Base-by-base conservation (phyloP, 2,329 filamentous ascomycete genomes). In the Pyrenophora teres region DNA sequence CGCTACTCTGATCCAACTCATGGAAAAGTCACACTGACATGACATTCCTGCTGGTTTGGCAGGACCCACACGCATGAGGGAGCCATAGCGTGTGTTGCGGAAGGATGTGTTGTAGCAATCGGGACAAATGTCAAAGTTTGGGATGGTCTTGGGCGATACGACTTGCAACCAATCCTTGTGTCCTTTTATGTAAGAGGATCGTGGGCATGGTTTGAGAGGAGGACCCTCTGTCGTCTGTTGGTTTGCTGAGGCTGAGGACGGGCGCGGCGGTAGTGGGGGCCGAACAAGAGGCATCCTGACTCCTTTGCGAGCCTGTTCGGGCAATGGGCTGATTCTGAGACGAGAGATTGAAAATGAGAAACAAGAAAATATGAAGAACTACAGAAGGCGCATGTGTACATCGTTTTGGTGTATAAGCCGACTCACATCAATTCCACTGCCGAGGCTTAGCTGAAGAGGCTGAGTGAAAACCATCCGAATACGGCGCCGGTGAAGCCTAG, bases 41-140 rank as follows among this genome's bases (percentile, higher is more conserved):
- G 19, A 37, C 3, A 49, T 12, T n/a, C 47, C 40, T 16, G 41
- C 49, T 12, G 57, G 54, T 32, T 60, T 64, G 9, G 55, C 35
- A 7, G 48, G 31, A 18, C 40, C 43, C 16, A 33, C 32, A n/a
- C 39, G 31, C 36, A 65, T 40, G 36, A 54, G 50, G 30, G 47
- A 37, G n/a, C 39, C 46, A 42, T 63, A 64, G 21, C 32, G 39
- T 6, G 59, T 62, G 36, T 54, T 39, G 19, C 45, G 40, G 21
- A 65, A 57, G 3, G 61, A 60, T 1, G 54, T 55, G 21, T 59
- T 56, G 49, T 56, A 65, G 35, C 61, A 65, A 21, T 51, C 49
- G 3, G 59, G 49, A 33, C 63, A 64, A 19, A 65, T 54, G 39
- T 61, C 59, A 37, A 64, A 50, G 19, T 62, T 25, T 2, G 41